phyloP scores from a whole-genome alignment of 1,284 basidiomycete species.

The Sutorius eximius region DNA sequence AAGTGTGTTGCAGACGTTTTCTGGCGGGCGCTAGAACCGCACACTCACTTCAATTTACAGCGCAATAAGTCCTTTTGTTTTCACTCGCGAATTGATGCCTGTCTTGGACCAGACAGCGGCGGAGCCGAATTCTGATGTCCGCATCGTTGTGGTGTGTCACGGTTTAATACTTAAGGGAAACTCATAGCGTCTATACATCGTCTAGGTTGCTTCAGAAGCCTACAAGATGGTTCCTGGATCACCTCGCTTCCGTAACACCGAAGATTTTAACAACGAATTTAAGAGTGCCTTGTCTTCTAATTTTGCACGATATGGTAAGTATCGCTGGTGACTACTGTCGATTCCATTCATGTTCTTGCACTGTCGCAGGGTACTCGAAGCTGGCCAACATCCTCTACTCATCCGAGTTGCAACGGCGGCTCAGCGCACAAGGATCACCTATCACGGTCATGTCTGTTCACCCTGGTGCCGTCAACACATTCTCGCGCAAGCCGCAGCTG shows the following conservation, averaged over 20 bases:
- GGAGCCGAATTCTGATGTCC: conserved; percentile 47
- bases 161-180: neutral
- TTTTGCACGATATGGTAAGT: conserved; percentile 41
- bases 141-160: conserved; percentile 46
- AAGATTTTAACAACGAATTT: conserved; percentile 43
- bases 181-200: neutral
- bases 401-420: conserved; percentile 40
- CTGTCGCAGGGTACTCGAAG: conserved; percentile 39
- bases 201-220: conserved; percentile 27
- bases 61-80: conserved; percentile 46
- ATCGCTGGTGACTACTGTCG: neutral
- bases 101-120: conserved; percentile 47
- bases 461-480: conserved; percentile 46
- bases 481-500: conserved; percentile 22
- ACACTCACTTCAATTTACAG: conserved; percentile 29
- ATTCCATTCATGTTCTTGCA: neutral
- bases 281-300: conserved; percentile 25
- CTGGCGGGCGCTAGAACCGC: neutral
- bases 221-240: conserved; percentile 20
- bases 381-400: conserved; percentile 42
- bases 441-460: conserved; percentile 10
- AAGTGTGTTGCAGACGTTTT: conserved; percentile 38
- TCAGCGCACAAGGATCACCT: conserved; percentile 25
- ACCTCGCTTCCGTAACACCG: conserved; percentile 37
- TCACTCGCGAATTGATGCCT: conserved; percentile 51